Base-by-base conservation (phyloP, 805 yeast species). In the Metschnikowia picachoensis region DNA sequence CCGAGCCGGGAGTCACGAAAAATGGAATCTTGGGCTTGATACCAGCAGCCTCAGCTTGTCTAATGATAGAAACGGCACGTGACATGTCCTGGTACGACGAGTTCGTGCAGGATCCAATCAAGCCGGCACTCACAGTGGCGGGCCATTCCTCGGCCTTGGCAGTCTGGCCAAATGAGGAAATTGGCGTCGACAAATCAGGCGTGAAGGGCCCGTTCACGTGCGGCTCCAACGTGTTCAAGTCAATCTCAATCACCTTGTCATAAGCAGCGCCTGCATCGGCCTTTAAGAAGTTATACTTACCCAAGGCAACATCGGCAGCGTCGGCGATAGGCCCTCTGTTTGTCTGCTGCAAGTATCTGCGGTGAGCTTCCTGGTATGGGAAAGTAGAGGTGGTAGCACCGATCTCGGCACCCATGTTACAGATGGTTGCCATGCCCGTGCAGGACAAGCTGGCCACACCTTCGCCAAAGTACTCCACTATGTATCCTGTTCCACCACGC, bases 381-480 rank as follows among this genome's bases (percentile, higher is more conserved):
- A 94, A 94, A 47, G 88, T 82, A 20, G 98, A 92, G 37, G 99
- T 94, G 33, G 99, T 94, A 37, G 99, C 99, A 70, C 99, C 99
- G 48, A 94, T 90, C 73, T 94, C 99, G 45, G 99, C 99, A 66
- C 99, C 99, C 99, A 94, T 94, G 72, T 94, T 94, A 79, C 98
- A 92, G 67, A 94, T 92, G 50, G 99, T 94, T 51, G 96, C 99
- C 99, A 94, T 94, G 74, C 99, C 99, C 31, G 99, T 94, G 75
- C 96, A 89, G 20, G 95, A 85, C 60, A 94, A 79, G 44, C 85
- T 74, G 51, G 83, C 75, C 38, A 90, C 95, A 73, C 99, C 99
- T 45, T 83, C 89, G 64, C 99, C 99, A 63, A 88, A 92, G 74
- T 94, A 94, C 74, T 94, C 99, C 43, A 94, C 91, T 61, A 94